Percentiles rank a stretch among this genome's conserved stretches.
These are phyloP conservation scores for Scenedesmus sp. DNA, from an alignment of 163 green algal species.

Conservation along the genomic window DNA sequence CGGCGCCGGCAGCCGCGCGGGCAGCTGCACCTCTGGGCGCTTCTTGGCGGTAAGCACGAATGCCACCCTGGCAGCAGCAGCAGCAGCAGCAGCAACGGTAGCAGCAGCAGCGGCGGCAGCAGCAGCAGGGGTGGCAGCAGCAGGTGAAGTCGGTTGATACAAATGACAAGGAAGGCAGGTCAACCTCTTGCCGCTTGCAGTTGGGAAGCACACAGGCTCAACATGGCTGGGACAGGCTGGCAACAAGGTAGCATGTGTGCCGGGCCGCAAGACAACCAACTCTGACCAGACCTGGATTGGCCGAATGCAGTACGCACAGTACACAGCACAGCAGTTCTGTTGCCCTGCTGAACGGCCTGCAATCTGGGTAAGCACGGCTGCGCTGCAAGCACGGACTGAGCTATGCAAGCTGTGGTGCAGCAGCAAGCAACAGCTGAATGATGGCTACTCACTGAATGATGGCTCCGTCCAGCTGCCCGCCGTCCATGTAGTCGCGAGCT, in stretches of 20 bases:
- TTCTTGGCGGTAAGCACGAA: conserved; percentile 51
- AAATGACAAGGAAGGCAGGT: not conserved
- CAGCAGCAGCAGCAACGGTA: not conserved
- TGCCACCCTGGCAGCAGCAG: conserved; percentile 28
- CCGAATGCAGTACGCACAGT: too few relatives aligned
- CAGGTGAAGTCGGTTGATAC: not conserved
- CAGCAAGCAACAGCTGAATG: not conserved
- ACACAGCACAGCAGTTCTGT: too few relatives aligned
- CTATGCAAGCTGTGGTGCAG: not conserved
- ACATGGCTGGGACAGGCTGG: too few relatives aligned
- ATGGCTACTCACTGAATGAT: conserved; percentile 68
- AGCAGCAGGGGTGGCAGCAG: not conserved
- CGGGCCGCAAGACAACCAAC: too few relatives aligned
- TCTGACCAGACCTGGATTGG: too few relatives aligned
- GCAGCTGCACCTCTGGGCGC: conserved; percentile 43
- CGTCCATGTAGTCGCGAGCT: conserved; percentile 86
- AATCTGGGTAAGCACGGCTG: too few relatives aligned
- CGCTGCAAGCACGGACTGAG: too few relatives aligned
- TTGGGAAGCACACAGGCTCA: too few relatives aligned
- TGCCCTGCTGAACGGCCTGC: too few relatives aligned
- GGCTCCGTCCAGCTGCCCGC: conserved; percentile 91
- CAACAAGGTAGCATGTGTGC: too few relatives aligned
- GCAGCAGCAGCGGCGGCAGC: not conserved
- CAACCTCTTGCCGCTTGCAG: too few relatives aligned
- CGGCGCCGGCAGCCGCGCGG: not conserved